Evolutionary conservation across 768 basidiomycete genomes (phyloP), one percentile per base, ranked within the genome.

Genomic region (Lentinula raphanica): DNA sequence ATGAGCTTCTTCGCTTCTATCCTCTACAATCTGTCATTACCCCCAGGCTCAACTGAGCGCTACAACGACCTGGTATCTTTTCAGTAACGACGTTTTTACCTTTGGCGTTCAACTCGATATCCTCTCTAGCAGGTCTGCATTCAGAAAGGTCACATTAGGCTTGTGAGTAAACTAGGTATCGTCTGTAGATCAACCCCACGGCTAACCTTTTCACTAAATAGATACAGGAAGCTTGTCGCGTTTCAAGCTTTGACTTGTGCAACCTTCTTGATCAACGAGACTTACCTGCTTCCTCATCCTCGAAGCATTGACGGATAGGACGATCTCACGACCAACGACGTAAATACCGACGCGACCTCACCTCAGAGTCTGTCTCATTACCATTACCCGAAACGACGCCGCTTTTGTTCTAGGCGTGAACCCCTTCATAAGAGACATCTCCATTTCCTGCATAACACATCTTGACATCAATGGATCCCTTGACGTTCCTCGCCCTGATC

Each of bases 381-480:
- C 48, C 29, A n/a, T 28, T 49, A 11, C 15, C 17, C 51, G 23
- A 38, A 21, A 36, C 51, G 36, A 36, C 51, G 51, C 19, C 46
- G 25, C 36, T 28, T 39, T 53, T 31, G 25, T 5, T 53, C 51
- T 53, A 32, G n/a, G 21, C 29, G 36, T 51, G 19, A 23, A n/a
- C 36, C 3, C 51, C n/a, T 21, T 39, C 23, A 11, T 53, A 53
- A 38, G 39, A 53, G 36, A 21, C 51, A 12, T 23, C 23, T 36
- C n/a, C 21, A 13, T 31, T 36, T 15, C 21, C n/a, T 28, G 12
- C 9, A 13, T 11, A 36, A 25, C 23, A 25, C 28, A 36, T 36
- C 11, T 28, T 19, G 19, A 44, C n/a, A 53, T 7, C 46, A 29
- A 48, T 53, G 51, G 51, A 53, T 32, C 85, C 66, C 60, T 25